Evolutionary conservation across 2,329 filamentous ascomycete genomes (phyloP), one percentile per base, ranked within the genome.

Genomic region (Aspergillus arachidicola): DNA sequence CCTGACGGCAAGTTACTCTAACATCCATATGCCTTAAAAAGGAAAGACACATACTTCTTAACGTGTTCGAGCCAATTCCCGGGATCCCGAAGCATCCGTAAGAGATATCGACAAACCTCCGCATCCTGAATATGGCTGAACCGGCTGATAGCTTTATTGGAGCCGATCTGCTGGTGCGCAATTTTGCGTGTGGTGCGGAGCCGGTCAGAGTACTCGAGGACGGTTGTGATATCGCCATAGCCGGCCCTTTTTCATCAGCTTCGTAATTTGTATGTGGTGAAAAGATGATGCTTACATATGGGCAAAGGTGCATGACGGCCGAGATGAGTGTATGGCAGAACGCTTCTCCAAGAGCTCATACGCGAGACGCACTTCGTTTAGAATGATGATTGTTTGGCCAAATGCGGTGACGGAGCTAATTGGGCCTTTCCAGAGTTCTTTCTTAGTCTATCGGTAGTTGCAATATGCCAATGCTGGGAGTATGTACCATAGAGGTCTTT

Each of bases 161-260:
- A 79, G 0, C 84, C 84, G 6, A 86, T 72, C 14, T 81, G 73
- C n/a, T 77, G 75, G 30, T 76, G 73, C 46, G 83, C 76, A 11
- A 80, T 76, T 68, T 81, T 85, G 12, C 84, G 81, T 54, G 83
- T 77, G 3, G 72, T 72, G 32, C 75, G 75, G 23, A 80, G 79
- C 6, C 69, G 75, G 16, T 76, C 71, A 11, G 77, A 76, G 58
- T 83, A 80, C 14, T 71, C 71, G 26, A 72, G 69, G 21, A 79
- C 61, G 2, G 73, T 73, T 2, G 82, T 64, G 0, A 74, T 64
- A 21, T 80, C 68, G 9, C 75, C 76, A 77, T 75, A 82, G 6
- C 80, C 82, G 10, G 77, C 65, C 67, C 76, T 78, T 45, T 9
- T 43, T 7, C 34, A 19, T 64, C n/a, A 65, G 46, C 28, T 11